Evolutionary conservation across 2,329 filamentous ascomycete genomes (phyloP), one percentile per base, ranked within the genome.

Genomic region (Fusarium foetens): DNA sequence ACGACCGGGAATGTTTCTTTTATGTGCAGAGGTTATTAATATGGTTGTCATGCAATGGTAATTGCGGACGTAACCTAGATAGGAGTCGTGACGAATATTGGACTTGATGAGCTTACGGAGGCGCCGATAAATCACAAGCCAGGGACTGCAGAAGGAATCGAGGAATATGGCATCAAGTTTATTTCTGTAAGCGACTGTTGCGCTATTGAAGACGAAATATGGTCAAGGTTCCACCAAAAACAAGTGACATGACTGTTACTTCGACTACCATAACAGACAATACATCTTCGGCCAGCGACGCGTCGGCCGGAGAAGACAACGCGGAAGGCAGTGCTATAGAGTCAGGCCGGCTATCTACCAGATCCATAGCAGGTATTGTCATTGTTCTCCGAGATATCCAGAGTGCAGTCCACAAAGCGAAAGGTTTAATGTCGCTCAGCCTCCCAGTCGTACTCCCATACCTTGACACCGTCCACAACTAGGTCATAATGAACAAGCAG

Each of bases 351-450:
- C 42, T 45, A 17, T 45, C 17, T 5, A 12, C 43, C 12, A 17
- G 43, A 12, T 25, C 43, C 9, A 45, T 45, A 45, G 25, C 43
- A 25, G 10, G 43, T 27, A 45, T 45, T 45, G 10, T 17, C 43
- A 16, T 45, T 29, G 31, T 33, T 3, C 3, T 13, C 31, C 13
- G 7, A 31, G 31, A 31, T 8, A 6, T 1, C 6, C 31, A 31
- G 31, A 5, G 12, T 35, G 43, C 9, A 38, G 2, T 8, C 14
- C 5, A 9, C 3, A 19, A 23, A 0, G 0, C 8, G 2, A 11
- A 10, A 19, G 3, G 2, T 5, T 12, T 2, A 39, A 25, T 25
- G 1, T 7, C 27, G 10, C n/a, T 33, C 1, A 6, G 16, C 27
- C 6, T 41, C 19, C 46, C 35, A 54, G 2, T 41, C n/a, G 7